Evolutionary conservation across 257 asterid genomes (phyloP).

Genomic region (Nicotiana obtusifolia): DNA sequence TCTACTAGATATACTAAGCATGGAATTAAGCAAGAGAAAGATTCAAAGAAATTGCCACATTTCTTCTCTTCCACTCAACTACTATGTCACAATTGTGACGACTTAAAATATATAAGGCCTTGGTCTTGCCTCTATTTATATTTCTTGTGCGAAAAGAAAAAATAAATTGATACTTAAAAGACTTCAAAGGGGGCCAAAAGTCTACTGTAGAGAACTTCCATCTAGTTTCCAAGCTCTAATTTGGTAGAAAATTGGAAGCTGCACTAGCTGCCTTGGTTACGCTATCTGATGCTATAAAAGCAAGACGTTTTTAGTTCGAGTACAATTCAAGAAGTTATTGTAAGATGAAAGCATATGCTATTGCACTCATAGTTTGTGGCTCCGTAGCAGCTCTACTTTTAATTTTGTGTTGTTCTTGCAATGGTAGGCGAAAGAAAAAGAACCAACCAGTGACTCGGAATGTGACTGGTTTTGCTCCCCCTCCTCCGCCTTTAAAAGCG

Average conservation of each 20-base stretch:
- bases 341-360: conserved; percentile 3
- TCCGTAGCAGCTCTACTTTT: not conserved
- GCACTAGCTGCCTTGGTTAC: not conserved
- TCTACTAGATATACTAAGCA: not conserved
- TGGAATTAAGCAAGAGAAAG: not conserved
- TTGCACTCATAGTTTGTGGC: not conserved
- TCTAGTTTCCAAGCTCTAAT: not conserved
- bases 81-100: not conserved
- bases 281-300: not conserved
- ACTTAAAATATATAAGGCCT: no score
- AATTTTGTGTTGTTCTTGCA: not conserved
- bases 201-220: not conserved
- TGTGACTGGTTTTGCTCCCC: not conserved
- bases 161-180: no score
- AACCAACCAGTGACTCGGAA: not conserved
- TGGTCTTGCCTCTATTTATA: no score
- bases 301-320: not conserved
- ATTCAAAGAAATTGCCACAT: not conserved
- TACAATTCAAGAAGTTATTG: not conserved
- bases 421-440: not conserved
- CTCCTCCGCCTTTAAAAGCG: not conserved
- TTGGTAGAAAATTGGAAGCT: not conserved
- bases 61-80: not conserved
- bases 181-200: not conserved
- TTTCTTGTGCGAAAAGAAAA: no score